Evolutionary conservation across 2,329 filamentous ascomycete genomes (phyloP).

Genomic region (Fusarium pininemorale): DNA sequence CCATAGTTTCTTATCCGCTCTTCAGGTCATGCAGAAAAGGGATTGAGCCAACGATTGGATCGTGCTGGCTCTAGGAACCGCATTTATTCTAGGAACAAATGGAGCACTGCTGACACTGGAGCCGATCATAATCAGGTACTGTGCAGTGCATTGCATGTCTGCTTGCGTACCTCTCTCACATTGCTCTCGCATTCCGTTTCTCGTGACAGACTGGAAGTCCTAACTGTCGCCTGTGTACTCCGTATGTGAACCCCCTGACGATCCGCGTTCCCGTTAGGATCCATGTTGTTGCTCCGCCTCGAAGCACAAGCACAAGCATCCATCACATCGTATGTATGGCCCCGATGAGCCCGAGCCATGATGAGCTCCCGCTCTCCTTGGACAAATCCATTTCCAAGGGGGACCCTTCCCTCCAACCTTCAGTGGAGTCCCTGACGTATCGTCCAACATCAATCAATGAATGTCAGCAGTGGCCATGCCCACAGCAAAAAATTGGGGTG

Average conservation of each 20-base stretch:
- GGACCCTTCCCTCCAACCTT: slow-evolving; percentile 4
- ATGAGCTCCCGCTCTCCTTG: slow-evolving; percentile 11
- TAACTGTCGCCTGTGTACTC: background rate
- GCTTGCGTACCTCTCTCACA: background rate
- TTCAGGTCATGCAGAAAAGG: slow-evolving; percentile 24
- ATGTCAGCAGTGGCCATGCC: slow-evolving; percentile 12
- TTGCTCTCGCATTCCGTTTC: background rate
- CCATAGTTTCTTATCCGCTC: slow-evolving; percentile 23
- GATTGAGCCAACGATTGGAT: slow-evolving; percentile 25
- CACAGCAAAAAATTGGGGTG: slow-evolving; percentile 12
- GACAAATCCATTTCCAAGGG: slow-evolving; percentile 27
- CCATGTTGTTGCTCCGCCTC: slow-evolving; percentile 6
- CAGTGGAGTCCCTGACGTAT: slow-evolving; percentile 30
- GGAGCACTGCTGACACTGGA: background rate
- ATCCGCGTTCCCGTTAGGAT: slow-evolving; percentile 3
- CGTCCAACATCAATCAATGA: background rate
- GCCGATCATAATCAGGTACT: slow-evolving; percentile 28
- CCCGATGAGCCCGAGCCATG: background rate
- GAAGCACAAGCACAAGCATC: background rate
- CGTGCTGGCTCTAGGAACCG: slow-evolving; percentile 3
- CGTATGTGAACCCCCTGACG: background rate
- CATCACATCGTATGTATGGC: background rate
- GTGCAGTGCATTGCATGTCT: background rate
- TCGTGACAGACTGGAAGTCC: background rate
- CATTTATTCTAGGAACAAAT: slow-evolving; percentile 10